Base-by-base conservation (phyloP, 2,329 filamentous ascomycete genomes). In the Phialophora chinensis region DNA sequence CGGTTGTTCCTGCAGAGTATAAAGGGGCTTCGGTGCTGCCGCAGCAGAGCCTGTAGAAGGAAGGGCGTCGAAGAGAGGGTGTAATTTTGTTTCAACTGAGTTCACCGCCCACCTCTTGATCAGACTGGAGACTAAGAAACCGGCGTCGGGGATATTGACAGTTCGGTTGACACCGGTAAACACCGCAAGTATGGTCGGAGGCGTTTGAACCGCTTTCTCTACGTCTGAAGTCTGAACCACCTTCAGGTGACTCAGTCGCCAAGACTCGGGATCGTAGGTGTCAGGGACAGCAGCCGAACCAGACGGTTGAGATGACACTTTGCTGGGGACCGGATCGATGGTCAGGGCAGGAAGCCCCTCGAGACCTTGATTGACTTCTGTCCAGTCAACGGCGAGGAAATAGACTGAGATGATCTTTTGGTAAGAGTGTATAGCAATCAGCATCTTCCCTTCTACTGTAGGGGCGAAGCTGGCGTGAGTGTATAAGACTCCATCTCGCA, bases 41-140 rank as follows among this genome's bases (percentile, higher is more conserved):
- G 33, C 60, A 8, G 33, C 60, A 14, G 67, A 29, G 12, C 65
- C 68, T 38, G 61, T 68, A 11, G 69, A 87, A 72, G 90, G 87
- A 52, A 85, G 83, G 7, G 88, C 87, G 71, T 92, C 90, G 75
- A 96, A 94, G 12, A 90, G 90, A 1, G 89, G 80, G 74, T 95
- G 91, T 7, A 96, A 80, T 10, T 80, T 83, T 69, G 90, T 87
- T n/a, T 85, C 79, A 56, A 87, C 84, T 35, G 91, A 87, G 35
- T 85, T 83, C 10, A 94, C 76, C 72, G 95, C 90, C 94, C 94
- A 98, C 68, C 90, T 86, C 69, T 92, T 89, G 68, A 98, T 83
- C 49, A 93, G 86, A 71, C 89, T 96, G 72, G 90, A 87, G 0
- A 87, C 81, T 35, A 88, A 87, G 70, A 89, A 87, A 50, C 85